Evolutionary conservation across 345 rosid species (phyloP).

Genomic region (Clausena lansium): DNA sequence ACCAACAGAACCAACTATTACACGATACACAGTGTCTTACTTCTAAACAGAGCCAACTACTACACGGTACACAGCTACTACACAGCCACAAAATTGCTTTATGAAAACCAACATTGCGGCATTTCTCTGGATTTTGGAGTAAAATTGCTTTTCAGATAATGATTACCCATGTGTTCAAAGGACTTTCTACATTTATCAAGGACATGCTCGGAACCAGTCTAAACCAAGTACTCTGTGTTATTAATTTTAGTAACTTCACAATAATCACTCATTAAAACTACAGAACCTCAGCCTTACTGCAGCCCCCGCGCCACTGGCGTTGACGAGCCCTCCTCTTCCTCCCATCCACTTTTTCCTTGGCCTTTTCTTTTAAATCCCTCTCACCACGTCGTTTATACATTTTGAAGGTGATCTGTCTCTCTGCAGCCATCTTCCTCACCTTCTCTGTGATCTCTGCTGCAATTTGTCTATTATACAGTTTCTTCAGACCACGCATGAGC

Average conservation of each 20-base stretch:
- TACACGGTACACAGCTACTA: background rate
- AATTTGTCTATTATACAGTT: conserved; percentile 66
- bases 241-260: background rate
- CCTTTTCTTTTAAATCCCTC: conserved; percentile 65
- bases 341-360: conserved; percentile 43
- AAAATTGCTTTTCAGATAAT: background rate
- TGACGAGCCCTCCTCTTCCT: conserved; percentile 57
- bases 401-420: conserved; percentile 74
- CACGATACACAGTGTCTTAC: background rate
- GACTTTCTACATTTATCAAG: background rate
- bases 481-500: conserved; percentile 78
- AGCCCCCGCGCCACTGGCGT: conserved; percentile 28
- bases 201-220: background rate
- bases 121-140: background rate
- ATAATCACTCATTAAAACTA: conserved; percentile 12
- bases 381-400: conserved; percentile 93
- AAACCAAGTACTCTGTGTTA: background rate
- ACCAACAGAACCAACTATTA: background rate
- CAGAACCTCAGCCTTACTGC: conserved; percentile 19
- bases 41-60: background rate
- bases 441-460: conserved; percentile 91
- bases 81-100: background rate
- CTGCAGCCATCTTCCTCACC: conserved; percentile 87
- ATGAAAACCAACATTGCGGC: background rate
- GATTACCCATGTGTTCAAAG: background rate